A percentile compares a stretch with the other conserved stretches of the same genome.
phyloP scores from a whole-genome alignment of 345 rosid genomes.

The Geranium rotundifolium region DNA sequence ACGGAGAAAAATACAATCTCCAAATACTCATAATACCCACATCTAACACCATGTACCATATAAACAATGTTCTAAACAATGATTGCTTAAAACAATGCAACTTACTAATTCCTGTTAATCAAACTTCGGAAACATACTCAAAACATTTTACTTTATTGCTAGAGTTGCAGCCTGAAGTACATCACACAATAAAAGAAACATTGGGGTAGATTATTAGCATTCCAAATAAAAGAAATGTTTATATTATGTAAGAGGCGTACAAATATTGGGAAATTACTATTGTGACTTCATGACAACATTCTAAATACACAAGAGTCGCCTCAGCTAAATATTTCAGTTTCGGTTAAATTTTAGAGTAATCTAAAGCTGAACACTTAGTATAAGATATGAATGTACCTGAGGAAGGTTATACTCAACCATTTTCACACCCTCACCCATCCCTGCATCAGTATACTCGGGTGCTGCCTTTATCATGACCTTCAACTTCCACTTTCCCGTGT shows the following conservation, averaged over 20 bases:
- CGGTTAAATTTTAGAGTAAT: neutral
- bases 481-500: neutral
- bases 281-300: neutral
- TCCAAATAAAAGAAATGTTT: neutral
- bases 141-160: neutral
- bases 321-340: too few relatives aligned
- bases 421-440: neutral
- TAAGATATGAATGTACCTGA: neutral
- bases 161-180: neutral
- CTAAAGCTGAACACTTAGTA: neutral
- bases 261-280: neutral
- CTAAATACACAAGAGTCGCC: neutral
- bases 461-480: neutral
- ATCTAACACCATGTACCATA: neutral
- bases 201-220: neutral
- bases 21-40: too few relatives aligned
- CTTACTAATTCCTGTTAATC: neutral
- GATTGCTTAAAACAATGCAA: neutral
- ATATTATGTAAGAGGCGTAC: neutral
- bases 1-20: neutral
- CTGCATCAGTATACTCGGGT: neutral
- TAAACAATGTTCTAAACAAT: neutral
- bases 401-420: neutral
- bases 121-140: neutral
- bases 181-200: neutral